A percentile compares a stretch with the other conserved stretches of the same genome.
Conservation (phyloP, 805 yeast genomes). For the Wickerhamomyces kurtzmanii region DNA sequence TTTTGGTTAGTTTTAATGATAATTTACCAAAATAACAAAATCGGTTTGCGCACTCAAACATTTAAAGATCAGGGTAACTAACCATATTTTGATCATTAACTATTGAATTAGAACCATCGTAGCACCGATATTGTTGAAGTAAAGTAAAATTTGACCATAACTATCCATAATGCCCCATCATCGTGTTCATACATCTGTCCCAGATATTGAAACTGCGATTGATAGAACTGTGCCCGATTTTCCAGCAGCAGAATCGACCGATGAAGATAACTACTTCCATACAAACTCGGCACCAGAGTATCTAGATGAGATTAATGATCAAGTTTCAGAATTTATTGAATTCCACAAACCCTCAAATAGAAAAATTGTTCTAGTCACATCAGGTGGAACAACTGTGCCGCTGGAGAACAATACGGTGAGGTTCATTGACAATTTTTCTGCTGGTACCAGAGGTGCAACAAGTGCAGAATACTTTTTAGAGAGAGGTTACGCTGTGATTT, state of each 20-base stretch:
- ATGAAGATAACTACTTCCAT: slow-evolving; percentile 70
- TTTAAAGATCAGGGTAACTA: too few relatives aligned
- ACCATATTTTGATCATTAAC: too few relatives aligned
- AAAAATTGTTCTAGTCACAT: slow-evolving; percentile 74
- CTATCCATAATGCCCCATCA: too few relatives aligned
- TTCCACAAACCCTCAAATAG: slow-evolving; percentile 33
- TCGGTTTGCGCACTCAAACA: too few relatives aligned
- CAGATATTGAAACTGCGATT: slow-evolving; percentile 64
- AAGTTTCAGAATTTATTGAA: slow-evolving; percentile 52
- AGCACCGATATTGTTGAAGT: too few relatives aligned
- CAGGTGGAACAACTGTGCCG: slow-evolving; percentile 98
- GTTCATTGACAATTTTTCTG: slow-evolving; percentile 92
- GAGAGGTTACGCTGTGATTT: slow-evolving; percentile 84
- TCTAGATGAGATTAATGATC: slow-evolving; percentile 47
- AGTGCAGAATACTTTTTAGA: slow-evolving; percentile 88
- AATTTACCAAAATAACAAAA: too few relatives aligned
- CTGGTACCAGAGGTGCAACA: slow-evolving; percentile 97
- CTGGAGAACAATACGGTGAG: slow-evolving; percentile 94
- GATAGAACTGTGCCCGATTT: slow-evolving; percentile 68
- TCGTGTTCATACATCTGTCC: slow-evolving; percentile 64
- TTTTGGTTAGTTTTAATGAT: too few relatives aligned
- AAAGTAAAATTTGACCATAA: too few relatives aligned
- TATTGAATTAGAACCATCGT: too few relatives aligned
- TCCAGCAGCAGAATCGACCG: slow-evolving; percentile 62
- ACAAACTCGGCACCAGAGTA: slow-evolving; percentile 69